Conservation (phyloP, 768 basidiomycete species). For the Phlebiopsis flavidoalba region DNA sequence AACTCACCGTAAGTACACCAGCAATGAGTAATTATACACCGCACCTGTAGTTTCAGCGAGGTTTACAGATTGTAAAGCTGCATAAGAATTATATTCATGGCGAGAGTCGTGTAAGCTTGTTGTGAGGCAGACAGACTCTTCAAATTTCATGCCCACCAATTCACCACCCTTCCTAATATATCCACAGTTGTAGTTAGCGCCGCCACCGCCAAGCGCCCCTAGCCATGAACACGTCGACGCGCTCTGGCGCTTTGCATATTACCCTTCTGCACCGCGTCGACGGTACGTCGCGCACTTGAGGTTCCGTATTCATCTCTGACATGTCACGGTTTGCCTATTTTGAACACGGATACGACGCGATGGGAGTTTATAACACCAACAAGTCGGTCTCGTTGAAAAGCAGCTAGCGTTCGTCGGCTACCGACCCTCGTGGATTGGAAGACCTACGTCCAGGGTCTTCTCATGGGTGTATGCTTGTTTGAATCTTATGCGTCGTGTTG, state of each 20-base stretch:
- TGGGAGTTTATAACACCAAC: constrained; percentile 21
- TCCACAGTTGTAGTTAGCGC: no score
- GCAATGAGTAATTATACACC: no score
- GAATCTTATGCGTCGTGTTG: constrained; percentile 88
- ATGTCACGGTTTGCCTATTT: neutral
- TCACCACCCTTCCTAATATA: no score
- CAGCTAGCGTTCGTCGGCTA: constrained; percentile 67
- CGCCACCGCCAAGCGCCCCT: neutral
- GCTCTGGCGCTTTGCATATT: neutral
- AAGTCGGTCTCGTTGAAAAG: constrained; percentile 47
- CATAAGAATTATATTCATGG: no score
- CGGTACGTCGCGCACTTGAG: neutral
- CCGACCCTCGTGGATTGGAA: constrained; percentile 79
- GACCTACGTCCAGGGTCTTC: constrained; percentile 67
- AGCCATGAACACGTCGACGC: neutral
- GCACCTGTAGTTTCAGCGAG: no score
- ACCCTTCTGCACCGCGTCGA: neutral
- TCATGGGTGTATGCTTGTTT: constrained; percentile 77
- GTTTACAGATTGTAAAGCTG: no score
- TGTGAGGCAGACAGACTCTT: no score
- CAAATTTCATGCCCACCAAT: no score
- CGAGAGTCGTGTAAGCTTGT: no score
- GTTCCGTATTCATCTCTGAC: neutral
- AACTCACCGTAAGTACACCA: no score
- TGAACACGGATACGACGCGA: neutral